A percentile compares a stretch with the other conserved stretches of the same genome.
These are phyloP conservation scores for Eucalyptus curtisii DNA, from an alignment of 345 rosid genomes.

Conservation along the genomic window DNA sequence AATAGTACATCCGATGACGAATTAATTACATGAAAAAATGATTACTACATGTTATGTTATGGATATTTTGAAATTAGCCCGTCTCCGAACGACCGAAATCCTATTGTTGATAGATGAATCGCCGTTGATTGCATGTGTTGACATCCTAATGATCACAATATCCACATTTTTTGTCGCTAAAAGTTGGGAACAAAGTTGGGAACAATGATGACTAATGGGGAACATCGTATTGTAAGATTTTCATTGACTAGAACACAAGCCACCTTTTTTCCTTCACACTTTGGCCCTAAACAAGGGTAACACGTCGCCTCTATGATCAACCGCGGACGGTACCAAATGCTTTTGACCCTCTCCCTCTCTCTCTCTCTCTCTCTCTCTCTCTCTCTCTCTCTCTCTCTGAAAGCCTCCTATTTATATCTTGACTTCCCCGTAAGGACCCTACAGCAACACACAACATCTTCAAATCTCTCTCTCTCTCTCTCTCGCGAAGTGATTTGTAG, in stretches of 20 bases:
- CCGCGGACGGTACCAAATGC: constrained; percentile 82
- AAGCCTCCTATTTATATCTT: constrained; percentile 17
- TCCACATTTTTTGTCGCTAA: background rate
- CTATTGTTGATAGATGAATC: background rate
- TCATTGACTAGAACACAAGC: background rate
- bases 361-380: background rate
- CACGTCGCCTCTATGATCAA: constrained; percentile 36
- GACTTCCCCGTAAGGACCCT: constrained; percentile 25
- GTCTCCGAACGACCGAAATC: background rate
- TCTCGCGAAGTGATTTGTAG: background rate
- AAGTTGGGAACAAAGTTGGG: background rate
- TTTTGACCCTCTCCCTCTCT: constrained; percentile 22
- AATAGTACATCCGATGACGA: background rate
- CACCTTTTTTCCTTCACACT: background rate
- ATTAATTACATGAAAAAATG: background rate
- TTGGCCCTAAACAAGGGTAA: constrained; percentile 7
- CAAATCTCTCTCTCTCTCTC: background rate
- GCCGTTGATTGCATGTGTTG: background rate
- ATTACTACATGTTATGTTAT: fast-evolving
- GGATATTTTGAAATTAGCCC: background rate
- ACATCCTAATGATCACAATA: background rate
- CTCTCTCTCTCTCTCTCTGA: background rate
- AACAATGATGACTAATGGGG: background rate
- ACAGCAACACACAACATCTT: background rate
- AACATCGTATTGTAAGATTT: background rate